Base-by-base conservation (phyloP, 2,329 filamentous ascomycete species). In the Colletotrichum tanaceti region DNA sequence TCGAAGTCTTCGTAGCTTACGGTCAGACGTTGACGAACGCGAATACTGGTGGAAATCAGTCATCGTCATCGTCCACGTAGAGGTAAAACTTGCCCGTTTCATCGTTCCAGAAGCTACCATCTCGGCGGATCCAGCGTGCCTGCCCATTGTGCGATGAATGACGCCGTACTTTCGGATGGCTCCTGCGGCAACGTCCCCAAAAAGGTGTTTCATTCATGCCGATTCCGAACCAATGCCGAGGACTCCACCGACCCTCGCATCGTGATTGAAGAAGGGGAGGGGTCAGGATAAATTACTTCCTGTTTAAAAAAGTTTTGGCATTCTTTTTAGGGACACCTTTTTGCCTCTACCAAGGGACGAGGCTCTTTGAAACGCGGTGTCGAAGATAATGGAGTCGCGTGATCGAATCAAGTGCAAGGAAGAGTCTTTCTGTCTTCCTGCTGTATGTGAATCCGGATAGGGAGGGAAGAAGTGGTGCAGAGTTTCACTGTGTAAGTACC, bases 341-440 rank as follows among this genome's bases (percentile, higher is more conserved):
- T 84, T 75, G 82, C 83, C 1, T 79, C 77, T 9, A 79, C 76
- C 20, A 82, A 83, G 71, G 81, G 84, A 13, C 28, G 83, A 44
- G 73, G 71, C 7, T 73, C 32, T 70, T 70, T 3, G 73, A 35
- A 24, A 32, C 32, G 28, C 22, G 28, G 41, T 38, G 18, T 61
- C 16, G 47, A 53, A 61, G 22, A 28, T 14, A 13, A 57, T 18
- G 38, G 38, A 43, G 38, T n/a, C n/a, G 16, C 4, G 0, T 22
- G 18, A 5, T 24, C n/a, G 6, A 39, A 13, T 38, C 22, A 2
- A 11, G 50, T 16, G 32, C 4, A 16, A 5, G 13, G 44, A 46
- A 20, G n/a, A 11, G 13, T 9, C n/a, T 46, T 11, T 22, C 3
- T 6, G 10, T 11, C 18, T 39, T 39, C 6, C 49, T 35, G 4